phyloP scores from a whole-genome alignment of 164 flowering plant species.

The Macadamia tetraphylla region DNA sequence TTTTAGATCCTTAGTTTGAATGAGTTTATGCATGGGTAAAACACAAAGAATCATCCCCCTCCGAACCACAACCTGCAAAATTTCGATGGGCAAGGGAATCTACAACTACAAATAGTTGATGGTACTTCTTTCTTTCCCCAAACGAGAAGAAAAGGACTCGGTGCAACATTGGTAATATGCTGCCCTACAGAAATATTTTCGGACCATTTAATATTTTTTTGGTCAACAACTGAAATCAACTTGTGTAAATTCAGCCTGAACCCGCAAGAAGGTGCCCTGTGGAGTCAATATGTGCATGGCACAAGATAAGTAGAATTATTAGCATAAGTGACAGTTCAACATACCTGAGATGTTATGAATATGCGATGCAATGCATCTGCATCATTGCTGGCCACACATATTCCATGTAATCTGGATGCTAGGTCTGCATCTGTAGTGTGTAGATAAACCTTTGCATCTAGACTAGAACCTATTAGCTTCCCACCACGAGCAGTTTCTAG shows the following conservation, averaged over 20 bases:
- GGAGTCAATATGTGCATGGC: neutral
- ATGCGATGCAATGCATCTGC: constrained; percentile 79
- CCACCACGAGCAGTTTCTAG: constrained; percentile 74
- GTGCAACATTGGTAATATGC: no score
- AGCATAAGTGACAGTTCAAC: neutral
- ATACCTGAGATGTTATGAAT: constrained; percentile 94
- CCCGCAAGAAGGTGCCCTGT: neutral
- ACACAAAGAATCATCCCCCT: no score
- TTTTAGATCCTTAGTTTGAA: neutral
- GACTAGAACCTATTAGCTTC: constrained; percentile 85
- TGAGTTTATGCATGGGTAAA: no score
- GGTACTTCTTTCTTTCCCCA: no score
- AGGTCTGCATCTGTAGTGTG: constrained; percentile 45
- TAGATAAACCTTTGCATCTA: constrained; percentile 87
- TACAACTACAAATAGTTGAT: no score
- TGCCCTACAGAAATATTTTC: no score
- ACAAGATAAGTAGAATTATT: neutral
- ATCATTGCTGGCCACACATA: constrained; percentile 53
- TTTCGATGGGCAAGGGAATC: no score
- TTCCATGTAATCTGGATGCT: constrained; percentile 43
- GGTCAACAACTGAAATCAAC: no score
- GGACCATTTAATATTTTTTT: no score
- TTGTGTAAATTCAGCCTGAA: no score
- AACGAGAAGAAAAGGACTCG: no score
- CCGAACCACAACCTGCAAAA: no score